Evolutionary conservation across 2,329 filamentous ascomycete species (phyloP).

Genomic region (Chalaropsis ovoidea): DNA sequence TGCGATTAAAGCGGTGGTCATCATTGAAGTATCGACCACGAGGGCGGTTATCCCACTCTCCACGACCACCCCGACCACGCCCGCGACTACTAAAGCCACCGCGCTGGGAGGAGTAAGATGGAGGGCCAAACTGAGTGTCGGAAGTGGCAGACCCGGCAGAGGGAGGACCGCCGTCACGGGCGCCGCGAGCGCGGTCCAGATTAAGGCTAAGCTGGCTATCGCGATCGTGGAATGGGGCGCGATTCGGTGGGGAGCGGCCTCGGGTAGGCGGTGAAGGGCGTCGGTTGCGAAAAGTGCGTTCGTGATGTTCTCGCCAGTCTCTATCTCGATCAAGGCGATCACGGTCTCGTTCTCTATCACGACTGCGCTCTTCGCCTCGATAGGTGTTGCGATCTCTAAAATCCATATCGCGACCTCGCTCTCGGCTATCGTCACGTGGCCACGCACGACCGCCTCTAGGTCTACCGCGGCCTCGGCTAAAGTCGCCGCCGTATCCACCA

Average conservation of each 20-base stretch:
- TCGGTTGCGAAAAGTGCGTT: conserved; percentile 33
- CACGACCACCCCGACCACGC: conserved; percentile 40
- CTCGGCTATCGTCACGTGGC: conserved; percentile 51
- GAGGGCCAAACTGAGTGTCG: conserved; percentile 49
- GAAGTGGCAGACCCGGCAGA: conserved; percentile 62
- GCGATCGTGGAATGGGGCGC: conserved; percentile 53
- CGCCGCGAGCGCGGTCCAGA: conserved; percentile 55
- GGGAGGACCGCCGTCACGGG: conserved; percentile 58
- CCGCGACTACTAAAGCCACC: conserved; percentile 46
- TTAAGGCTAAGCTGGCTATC: conserved; percentile 54
- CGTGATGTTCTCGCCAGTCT: conserved; percentile 39
- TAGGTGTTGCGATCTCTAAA: conserved; percentile 43
- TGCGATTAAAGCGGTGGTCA: conserved; percentile 54
- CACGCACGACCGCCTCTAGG: conserved; percentile 49
- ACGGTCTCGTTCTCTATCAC: conserved; percentile 46
- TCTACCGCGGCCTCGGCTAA: conserved; percentile 43
- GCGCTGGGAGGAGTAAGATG: conserved; percentile 43
- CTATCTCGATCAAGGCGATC: conserved; percentile 38
- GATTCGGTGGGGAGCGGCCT: conserved; percentile 55
- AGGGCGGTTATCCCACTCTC: conserved; percentile 40
- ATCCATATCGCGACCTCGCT: conserved; percentile 49
- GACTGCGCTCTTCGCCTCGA: conserved; percentile 46
- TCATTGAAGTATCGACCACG: conserved; percentile 50
- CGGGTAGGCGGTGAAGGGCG: conserved; percentile 51
- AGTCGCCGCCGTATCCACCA: conserved; percentile 55